Conservation (phyloP, 2,329 filamentous ascomycete species). For the Arthrobotrys entomopaga region DNA sequence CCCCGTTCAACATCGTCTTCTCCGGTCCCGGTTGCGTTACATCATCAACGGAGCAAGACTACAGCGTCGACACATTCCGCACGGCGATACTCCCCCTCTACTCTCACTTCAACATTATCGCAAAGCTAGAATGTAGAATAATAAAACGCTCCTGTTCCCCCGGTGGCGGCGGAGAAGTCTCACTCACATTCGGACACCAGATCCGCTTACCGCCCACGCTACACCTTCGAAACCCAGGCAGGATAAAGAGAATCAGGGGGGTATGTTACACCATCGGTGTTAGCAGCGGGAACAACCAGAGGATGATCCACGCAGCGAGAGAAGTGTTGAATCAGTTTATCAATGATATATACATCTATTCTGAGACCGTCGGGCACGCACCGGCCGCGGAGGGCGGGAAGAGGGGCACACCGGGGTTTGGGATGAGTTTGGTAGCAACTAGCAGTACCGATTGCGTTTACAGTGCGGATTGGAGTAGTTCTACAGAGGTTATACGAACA, state of each 20-base stretch:
- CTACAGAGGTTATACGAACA: constrained; percentile 78
- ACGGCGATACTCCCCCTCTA: constrained; percentile 92
- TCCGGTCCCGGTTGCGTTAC: constrained; percentile 93
- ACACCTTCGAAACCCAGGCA: constrained; percentile 83
- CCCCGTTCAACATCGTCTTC: constrained; percentile 88
- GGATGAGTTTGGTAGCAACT: constrained; percentile 88
- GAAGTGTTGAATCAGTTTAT: constrained; percentile 87
- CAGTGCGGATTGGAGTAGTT: constrained; percentile 80
- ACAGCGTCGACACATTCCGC: constrained; percentile 91
- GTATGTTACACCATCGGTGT: constrained; percentile 95
- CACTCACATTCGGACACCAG: constrained; percentile 91
- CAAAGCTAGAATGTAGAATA: constrained; percentile 84
- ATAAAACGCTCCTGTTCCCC: constrained; percentile 78
- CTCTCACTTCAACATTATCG: constrained; percentile 87
- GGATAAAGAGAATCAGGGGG: constrained; percentile 87
- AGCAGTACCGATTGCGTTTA: constrained; percentile 84
- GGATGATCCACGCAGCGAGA: constrained; percentile 91
- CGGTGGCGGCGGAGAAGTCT: constrained; percentile 90
- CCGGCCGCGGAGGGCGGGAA: constrained; percentile 60
- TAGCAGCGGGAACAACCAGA: constrained; percentile 88
- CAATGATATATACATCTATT: constrained; percentile 88
- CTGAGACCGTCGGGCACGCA: constrained; percentile 66
- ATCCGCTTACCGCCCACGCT: constrained; percentile 92
- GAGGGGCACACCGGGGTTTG: constrained; percentile 87
- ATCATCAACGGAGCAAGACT: constrained; percentile 83